Conservation (phyloP, 2,329 filamentous ascomycete species). For the Ophiostoma pallidulum region DNA sequence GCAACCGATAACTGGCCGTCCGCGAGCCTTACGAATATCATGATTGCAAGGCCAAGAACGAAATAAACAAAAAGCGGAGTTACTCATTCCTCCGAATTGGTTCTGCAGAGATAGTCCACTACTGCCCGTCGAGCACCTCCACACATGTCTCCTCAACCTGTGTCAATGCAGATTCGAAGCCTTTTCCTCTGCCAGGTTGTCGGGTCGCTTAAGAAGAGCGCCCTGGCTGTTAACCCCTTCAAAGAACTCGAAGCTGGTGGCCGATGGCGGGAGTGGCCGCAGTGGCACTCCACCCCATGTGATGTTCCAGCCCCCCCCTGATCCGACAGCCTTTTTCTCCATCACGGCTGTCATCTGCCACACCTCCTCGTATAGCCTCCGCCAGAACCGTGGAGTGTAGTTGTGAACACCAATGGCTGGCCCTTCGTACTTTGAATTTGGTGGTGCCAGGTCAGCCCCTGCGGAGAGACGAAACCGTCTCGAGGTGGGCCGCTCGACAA, state of each 20-base stretch:
- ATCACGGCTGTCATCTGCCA: slow-evolving; percentile 38
- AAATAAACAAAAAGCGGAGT: background rate
- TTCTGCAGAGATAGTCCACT: too few species aligned
- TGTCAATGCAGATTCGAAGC: too few species aligned
- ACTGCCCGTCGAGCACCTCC: too few species aligned
- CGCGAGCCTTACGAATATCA: too few species aligned
- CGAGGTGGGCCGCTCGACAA: slow-evolving; percentile 29
- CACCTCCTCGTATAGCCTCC: slow-evolving; percentile 36
- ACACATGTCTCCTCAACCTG: too few species aligned
- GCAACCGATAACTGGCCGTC: background rate
- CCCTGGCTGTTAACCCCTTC: slow-evolving; percentile 31
- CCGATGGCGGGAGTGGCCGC: slow-evolving; percentile 23
- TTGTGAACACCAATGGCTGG: slow-evolving; percentile 25
- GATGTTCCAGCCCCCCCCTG: slow-evolving; percentile 23
- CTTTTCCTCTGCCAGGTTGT: too few species aligned
- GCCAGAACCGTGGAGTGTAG: slow-evolving; percentile 33
- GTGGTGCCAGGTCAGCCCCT: background rate
- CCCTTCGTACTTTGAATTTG: slow-evolving; percentile 21
- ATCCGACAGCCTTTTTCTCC: slow-evolving; percentile 21
- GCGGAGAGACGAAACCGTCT: slow-evolving; percentile 23
- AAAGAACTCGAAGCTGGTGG: slow-evolving; percentile 37
- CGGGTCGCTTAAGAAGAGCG: background rate
- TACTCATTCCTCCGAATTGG: background rate
- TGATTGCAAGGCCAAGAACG: too few species aligned
- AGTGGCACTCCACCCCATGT: slow-evolving; percentile 35